A percentile compares a stretch with the other conserved stretches of the same genome.
Conservation (phyloP, 805 yeast genomes). For the Starmerella riodocensis region DNA sequence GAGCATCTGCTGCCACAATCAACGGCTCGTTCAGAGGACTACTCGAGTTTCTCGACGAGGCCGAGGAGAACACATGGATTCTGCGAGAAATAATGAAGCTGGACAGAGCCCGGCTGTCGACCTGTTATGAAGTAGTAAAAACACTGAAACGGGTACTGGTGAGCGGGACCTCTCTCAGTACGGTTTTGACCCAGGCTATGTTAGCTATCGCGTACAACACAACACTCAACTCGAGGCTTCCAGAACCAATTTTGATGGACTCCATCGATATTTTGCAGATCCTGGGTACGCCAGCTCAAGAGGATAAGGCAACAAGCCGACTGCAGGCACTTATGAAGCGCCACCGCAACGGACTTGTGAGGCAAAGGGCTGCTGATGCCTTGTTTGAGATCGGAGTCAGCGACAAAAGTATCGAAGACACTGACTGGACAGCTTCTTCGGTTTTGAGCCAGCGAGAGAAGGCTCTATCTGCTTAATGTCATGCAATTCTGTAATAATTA, state of each 20-base stretch:
- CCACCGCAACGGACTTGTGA: constrained; percentile 28
- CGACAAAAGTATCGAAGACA: constrained; percentile 7
- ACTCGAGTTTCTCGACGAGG: constrained; percentile 1
- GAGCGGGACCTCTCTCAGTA: neutral
- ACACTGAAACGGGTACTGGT: constrained; percentile 5
- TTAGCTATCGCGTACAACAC: constrained; percentile 42
- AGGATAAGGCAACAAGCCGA: constrained; percentile 19
- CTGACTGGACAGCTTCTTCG: constrained; percentile 20
- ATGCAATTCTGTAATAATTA: neutral
- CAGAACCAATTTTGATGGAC: constrained; percentile 20
- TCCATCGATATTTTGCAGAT: constrained; percentile 14
- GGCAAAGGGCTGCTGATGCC: constrained; percentile 33
- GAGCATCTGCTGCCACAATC: constrained; percentile 4
- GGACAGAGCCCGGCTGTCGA: constrained; percentile 1
- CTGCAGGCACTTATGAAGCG: constrained; percentile 23
- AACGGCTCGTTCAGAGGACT: constrained; percentile 6
- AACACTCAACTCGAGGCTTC: constrained; percentile 39
- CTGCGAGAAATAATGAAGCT: constrained; percentile 4
- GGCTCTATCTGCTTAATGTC: neutral
- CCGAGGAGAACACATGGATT: constrained; percentile 1
- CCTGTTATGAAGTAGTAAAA: constrained; percentile 1
- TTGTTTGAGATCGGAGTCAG: constrained; percentile 28
- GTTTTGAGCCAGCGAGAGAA: too few species aligned
- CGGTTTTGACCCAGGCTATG: constrained; percentile 24
- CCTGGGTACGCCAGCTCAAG: neutral